A percentile compares a stretch with the other conserved stretches of the same genome.
Conservation (phyloP, 345 rosid species). For the Populus davidiana region DNA sequence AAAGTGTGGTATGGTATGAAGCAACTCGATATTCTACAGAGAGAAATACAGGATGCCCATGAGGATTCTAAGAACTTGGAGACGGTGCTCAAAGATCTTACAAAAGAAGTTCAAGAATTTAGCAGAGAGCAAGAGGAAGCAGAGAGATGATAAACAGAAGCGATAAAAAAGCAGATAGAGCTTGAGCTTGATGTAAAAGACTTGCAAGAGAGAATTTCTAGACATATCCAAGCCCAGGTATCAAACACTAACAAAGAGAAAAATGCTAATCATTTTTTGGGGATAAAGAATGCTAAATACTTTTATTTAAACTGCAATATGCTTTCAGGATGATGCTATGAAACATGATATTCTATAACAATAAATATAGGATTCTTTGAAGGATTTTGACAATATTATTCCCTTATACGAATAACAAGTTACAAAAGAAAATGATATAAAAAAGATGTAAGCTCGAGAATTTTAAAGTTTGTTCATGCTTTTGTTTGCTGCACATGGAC, state of each 20-base stretch:
- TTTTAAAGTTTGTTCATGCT: background rate
- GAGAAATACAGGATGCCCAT: background rate
- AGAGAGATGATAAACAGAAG: slow-evolving; percentile 65
- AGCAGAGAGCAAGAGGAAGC: slow-evolving; percentile 69
- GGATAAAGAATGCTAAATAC: background rate
- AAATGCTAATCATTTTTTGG: background rate
- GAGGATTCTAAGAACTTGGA: slow-evolving; percentile 77
- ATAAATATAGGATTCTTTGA: slow-evolving; percentile 71
- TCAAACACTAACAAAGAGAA: background rate
- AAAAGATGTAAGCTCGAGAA: slow-evolving; percentile 60
- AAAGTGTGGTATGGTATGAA: too few species aligned
- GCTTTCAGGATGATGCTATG: slow-evolving; percentile 69
- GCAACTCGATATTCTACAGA: too few species aligned
- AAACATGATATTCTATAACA: slow-evolving; percentile 43
- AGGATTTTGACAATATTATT: slow-evolving; percentile 67
- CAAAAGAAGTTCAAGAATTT: slow-evolving; percentile 43
- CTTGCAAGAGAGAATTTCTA: slow-evolving; percentile 63
- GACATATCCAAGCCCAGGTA: slow-evolving; percentile 75
- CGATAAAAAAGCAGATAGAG: slow-evolving; percentile 70
- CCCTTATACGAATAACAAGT: slow-evolving; percentile 42
- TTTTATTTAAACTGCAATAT: slow-evolving; percentile 15
- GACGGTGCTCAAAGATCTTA: slow-evolving; percentile 33
- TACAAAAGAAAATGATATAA: slow-evolving; percentile 57
- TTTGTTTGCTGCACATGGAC: background rate
- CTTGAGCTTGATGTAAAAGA: slow-evolving; percentile 89